Evolutionary conservation across 2,329 filamentous ascomycete genomes (phyloP), one percentile per base, ranked within the genome.

Genomic region (Berkeleyomyces rouxiae): DNA sequence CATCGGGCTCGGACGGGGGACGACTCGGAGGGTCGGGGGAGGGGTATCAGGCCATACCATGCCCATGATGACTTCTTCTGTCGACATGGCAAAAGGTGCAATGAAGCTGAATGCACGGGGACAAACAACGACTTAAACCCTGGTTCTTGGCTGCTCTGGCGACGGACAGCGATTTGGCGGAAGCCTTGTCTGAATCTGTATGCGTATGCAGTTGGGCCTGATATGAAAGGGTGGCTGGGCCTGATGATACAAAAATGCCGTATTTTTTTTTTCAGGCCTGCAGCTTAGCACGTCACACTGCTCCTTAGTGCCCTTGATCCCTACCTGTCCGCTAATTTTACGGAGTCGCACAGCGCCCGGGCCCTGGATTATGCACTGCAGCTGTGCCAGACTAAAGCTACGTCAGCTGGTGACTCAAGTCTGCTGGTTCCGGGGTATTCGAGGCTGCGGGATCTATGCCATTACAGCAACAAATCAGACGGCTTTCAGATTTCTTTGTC

Each of bases 1-100:
- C 59, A 58, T 23, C 23, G 13, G 44, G 44, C 39, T 39, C 49
- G 58, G 39, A 16, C 39, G 40, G 42, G 23, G 61, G 58, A 9
- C 46, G 31, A 36, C 46, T 31, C 47, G 61, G 46, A 63, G 23
- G 58, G 58, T 39, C 57, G 39, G 33, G 47, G 55, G 23, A 53
- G 51, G 51, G 51, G 51, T 31, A 37, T 39, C 23, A 23, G 10
- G n/a, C 43, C 85, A 78, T 75, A 91, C 87, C 71, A 87, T 79
- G 74, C 44, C 61, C 33, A 59, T 39, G 46, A 63, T 63, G 10
- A 42, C 55, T 40, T 63, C 61, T 59, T 63, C 61, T 46, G 40
- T 51, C 43, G 43, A 51, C 51, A 58, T 58, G 42, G 44, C 9
- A 23, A 31, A 36, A 9, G 60, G 13, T 39, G 60, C 9, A 42